Conservation (phyloP, 345 rosid species). For the Eucalyptus sp. region DNA sequence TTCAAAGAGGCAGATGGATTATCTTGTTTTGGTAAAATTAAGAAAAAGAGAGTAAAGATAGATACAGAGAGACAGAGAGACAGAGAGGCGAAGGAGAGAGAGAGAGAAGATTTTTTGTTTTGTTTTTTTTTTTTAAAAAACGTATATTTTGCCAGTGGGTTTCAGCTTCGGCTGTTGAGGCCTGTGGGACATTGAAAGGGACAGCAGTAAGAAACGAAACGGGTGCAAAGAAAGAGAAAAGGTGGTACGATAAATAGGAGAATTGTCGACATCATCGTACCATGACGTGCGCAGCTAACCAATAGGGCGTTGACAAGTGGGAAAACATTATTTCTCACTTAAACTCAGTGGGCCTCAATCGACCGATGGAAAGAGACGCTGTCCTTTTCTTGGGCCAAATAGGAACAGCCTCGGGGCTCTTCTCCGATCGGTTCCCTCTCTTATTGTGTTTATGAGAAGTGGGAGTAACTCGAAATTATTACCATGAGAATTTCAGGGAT, state of each 20-base stretch:
- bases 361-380: neutral
- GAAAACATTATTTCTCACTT: neutral
- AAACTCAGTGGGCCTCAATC: neutral
- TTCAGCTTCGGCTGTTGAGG: neutral
- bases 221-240: neutral
- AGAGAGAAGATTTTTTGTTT: neutral
- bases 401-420: neutral
- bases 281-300: neutral
- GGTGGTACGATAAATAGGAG: neutral
- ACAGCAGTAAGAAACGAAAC: neutral
- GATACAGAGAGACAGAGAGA: neutral
- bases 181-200: neutral
- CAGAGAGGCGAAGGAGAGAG: neutral
- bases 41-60: neutral
- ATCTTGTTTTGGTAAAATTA: neutral
- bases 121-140: neutral
- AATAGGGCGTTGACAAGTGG: neutral
- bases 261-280: neutral
- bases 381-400: neutral
- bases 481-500: neutral
- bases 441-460: neutral
- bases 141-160: neutral
- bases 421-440: neutral
- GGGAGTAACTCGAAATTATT: neutral
- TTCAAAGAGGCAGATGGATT: neutral